These are phyloP conservation scores for Ormosia semicastrata DNA, from an alignment of 306 rosid genomes.

Conservation along the genomic window DNA sequence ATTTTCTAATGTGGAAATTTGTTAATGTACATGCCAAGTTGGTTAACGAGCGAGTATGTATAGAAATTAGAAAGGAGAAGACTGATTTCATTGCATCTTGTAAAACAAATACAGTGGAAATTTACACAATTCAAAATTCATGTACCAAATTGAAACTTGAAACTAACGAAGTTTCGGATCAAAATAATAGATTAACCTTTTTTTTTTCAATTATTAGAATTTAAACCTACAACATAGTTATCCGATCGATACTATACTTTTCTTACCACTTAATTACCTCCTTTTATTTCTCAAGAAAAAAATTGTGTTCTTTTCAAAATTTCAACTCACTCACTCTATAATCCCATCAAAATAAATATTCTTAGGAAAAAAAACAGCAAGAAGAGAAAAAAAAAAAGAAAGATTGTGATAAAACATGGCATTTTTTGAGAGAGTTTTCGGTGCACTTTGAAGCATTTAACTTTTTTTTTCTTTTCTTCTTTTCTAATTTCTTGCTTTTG, in stretches of 20 bases:
- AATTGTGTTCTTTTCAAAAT: neutral
- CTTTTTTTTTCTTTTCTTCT: neutral
- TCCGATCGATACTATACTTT: neutral
- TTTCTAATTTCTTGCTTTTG: neutral
- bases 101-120: neutral
- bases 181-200: neutral
- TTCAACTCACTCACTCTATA: neutral
- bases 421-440: neutral
- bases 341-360: neutral
- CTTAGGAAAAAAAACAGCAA: neutral
- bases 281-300: neutral
- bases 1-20: neutral
- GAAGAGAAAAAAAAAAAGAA: neutral
- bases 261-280: slow-evolving; percentile 11
- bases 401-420: neutral
- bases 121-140: neutral
- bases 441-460: neutral
- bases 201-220: too few species aligned
- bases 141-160: neutral
- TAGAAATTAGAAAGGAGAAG: neutral
- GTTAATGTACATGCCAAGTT: neutral
- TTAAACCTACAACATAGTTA: neutral
- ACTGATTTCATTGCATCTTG: neutral
- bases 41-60: neutral
- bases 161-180: neutral